These are phyloP conservation scores for Beauveria bassiana DNA, from an alignment of 2,329 filamentous ascomycete species.

Conservation along the genomic window DNA sequence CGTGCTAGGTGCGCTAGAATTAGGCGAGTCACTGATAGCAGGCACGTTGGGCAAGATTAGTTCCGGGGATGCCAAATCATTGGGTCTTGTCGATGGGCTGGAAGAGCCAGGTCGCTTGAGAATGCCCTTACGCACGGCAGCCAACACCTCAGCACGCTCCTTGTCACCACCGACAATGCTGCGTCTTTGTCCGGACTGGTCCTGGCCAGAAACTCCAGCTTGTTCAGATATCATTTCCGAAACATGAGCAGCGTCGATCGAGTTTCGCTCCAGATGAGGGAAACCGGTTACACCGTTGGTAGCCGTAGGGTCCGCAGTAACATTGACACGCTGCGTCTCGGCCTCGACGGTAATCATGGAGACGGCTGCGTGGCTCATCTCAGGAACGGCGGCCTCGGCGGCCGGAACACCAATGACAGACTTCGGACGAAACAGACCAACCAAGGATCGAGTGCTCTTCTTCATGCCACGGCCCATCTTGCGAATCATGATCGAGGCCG, in stretches of 20 bases:
- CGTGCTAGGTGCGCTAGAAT: conserved; percentile 80
- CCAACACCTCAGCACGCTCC: conserved; percentile 84
- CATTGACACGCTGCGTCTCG: conserved; percentile 34
- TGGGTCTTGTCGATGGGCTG: conserved; percentile 55
- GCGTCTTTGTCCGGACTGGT: conserved; percentile 60
- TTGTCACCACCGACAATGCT: conserved; percentile 87
- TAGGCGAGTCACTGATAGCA: conserved; percentile 66
- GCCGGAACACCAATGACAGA: conserved; percentile 73
- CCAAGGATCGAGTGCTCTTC: conserved; percentile 82
- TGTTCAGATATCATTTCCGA: conserved; percentile 41
- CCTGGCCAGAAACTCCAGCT: conserved; percentile 48
- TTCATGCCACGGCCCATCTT: conserved; percentile 99
- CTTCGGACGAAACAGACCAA: conserved; percentile 91
- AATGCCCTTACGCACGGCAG: conserved; percentile 91
- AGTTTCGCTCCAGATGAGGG: conserved; percentile 77
- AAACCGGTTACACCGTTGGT: conserved; percentile 68
- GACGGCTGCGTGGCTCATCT: conserved; percentile 72
- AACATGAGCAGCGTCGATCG: conserved; percentile 56
- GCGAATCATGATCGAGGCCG: conserved; percentile 85
- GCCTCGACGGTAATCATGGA: conserved; percentile 77
- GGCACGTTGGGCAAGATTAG: conserved; percentile 56
- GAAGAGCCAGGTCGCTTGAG: conserved; percentile 71
- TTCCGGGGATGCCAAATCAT: conserved; percentile 43
- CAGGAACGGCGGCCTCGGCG: conserved; percentile 57
- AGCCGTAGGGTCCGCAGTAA: conserved; percentile 55